phyloP scores from a whole-genome alignment of 495 filamentous ascomycete genomes.

The Penicillium canescens region DNA sequence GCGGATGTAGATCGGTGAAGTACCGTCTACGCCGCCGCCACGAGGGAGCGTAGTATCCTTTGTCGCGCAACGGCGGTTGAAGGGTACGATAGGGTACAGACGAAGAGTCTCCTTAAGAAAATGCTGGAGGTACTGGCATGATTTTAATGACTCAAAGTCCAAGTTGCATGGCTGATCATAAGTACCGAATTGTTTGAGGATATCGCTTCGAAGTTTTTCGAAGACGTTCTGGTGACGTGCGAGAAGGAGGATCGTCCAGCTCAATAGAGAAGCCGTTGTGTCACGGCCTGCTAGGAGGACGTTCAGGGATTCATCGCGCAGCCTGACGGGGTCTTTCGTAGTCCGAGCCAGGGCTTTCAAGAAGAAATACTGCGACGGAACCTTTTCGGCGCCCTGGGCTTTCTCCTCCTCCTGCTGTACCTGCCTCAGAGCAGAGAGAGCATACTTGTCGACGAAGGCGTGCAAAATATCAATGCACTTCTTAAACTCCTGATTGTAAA shows the following conservation, averaged over 20 bases:
- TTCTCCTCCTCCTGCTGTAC: not conserved
- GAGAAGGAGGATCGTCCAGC: conserved; percentile 63
- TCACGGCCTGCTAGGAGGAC: conserved; percentile 56
- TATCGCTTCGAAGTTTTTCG: conserved; percentile 57
- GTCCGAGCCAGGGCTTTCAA: conserved; percentile 65
- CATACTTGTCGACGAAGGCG: conserved; percentile 26
- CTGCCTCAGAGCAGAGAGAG: conserved; percentile 10
- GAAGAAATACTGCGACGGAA: conserved; percentile 34
- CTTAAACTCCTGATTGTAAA: too few relatives aligned
- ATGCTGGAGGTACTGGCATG: not conserved
- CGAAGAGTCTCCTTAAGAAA: not conserved
- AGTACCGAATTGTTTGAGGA: not conserved
- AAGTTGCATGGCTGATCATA: not conserved
- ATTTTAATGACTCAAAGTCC: not conserved
- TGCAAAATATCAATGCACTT: conserved; percentile 9
- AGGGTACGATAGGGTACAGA: not conserved
- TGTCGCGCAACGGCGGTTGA: not conserved
- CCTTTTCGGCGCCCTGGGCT: conserved; percentile 46
- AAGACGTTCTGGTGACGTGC: conserved; percentile 56
- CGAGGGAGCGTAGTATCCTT: not conserved
- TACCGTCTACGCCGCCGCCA: not conserved
- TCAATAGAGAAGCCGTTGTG: conserved; percentile 52
- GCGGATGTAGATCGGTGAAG: not conserved
- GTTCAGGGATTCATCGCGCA: conserved; percentile 50
- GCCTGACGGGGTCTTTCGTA: conserved; percentile 60